phyloP scores from a whole-genome alignment of 2,329 filamentous ascomycete genomes.

The Microdochium paspali region DNA sequence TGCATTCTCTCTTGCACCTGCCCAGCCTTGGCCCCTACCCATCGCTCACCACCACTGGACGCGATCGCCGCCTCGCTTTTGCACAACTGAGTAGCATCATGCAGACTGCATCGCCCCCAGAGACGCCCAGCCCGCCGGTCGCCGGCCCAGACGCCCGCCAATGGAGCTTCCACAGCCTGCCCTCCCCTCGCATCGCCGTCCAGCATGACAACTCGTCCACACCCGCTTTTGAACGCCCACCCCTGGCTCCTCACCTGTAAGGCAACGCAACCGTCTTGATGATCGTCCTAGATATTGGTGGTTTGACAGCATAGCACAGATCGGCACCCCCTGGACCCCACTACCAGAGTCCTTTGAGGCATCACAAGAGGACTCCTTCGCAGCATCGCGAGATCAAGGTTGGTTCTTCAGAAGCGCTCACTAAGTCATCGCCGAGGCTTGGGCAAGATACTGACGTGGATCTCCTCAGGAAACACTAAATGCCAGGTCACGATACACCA shows the following conservation, averaged over 20 bases:
- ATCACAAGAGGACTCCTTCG: conserved; percentile 48
- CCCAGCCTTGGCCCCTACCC: too few species aligned
- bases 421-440: neutral
- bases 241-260: conserved; percentile 31
- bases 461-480: conserved; percentile 72
- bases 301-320: conserved; percentile 17
- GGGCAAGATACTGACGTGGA: neutral
- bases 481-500: conserved; percentile 78
- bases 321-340: conserved; percentile 30
- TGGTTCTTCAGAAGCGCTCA: too few species aligned
- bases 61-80: neutral
- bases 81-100: neutral
- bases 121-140: neutral
- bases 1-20: too few species aligned
- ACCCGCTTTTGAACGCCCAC: conserved; percentile 15
- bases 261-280: conserved; percentile 10
- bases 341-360: conserved; percentile 45
- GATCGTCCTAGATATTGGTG: neutral
- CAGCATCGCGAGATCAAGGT: conserved; percentile 51
- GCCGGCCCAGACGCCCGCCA: neutral
- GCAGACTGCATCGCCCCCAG: neutral
- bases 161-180: conserved; percentile 12
- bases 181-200: conserved; percentile 28
- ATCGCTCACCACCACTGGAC: too few species aligned
- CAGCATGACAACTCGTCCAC: conserved; percentile 20